phyloP scores from a whole-genome alignment of 1,284 basidiomycete species.

The Trichosporon asahii region DNA sequence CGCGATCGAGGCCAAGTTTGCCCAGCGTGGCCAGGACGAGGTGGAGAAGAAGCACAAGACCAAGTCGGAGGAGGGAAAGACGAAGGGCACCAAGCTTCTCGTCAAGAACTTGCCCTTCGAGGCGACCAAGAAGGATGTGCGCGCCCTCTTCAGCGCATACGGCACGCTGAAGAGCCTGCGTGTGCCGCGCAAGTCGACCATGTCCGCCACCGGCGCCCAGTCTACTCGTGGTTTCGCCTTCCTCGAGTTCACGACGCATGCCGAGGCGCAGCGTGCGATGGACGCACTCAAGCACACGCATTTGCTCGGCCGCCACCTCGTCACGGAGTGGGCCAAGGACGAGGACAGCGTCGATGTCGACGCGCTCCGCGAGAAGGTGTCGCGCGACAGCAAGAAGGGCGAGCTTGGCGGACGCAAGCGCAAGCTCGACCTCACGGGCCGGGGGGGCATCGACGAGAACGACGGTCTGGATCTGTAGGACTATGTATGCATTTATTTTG shows the following conservation, averaged over 20 bases:
- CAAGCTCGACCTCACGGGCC: constrained; percentile 42
- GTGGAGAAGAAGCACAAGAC: constrained; percentile 52
- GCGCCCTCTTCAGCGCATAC: constrained; percentile 80
- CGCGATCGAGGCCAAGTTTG: constrained; percentile 76
- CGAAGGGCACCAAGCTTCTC: constrained; percentile 77
- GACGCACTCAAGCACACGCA: constrained; percentile 85
- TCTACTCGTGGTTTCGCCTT: constrained; percentile 83
- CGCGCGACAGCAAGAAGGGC: constrained; percentile 37
- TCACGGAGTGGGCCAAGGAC: constrained; percentile 86
- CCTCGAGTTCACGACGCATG: constrained; percentile 81
- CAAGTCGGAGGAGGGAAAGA: constrained; percentile 51
- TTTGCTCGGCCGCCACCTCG: constrained; percentile 88
- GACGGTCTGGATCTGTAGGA: constrained; percentile 38
- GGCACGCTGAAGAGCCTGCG: constrained; percentile 89
- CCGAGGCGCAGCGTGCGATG: constrained; percentile 82
- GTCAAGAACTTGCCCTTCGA: constrained; percentile 99
- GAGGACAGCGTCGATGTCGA: constrained; percentile 64
- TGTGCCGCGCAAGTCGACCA: constrained; percentile 79
- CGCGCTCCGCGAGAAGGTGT: constrained; percentile 68
- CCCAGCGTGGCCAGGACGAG: constrained; percentile 75
- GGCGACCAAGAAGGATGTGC: constrained; percentile 85
- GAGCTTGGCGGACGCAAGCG: constrained; percentile 40
- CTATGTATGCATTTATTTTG: constrained; percentile 4
- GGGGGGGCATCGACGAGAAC: constrained; percentile 27
- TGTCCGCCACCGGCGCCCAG: constrained; percentile 57